Percentiles rank a stretch among this genome's conserved stretches.
Evolutionary conservation across 2,329 filamentous ascomycete genomes (phyloP).

Genomic region (Chrysoporthe austroafricana): DNA sequence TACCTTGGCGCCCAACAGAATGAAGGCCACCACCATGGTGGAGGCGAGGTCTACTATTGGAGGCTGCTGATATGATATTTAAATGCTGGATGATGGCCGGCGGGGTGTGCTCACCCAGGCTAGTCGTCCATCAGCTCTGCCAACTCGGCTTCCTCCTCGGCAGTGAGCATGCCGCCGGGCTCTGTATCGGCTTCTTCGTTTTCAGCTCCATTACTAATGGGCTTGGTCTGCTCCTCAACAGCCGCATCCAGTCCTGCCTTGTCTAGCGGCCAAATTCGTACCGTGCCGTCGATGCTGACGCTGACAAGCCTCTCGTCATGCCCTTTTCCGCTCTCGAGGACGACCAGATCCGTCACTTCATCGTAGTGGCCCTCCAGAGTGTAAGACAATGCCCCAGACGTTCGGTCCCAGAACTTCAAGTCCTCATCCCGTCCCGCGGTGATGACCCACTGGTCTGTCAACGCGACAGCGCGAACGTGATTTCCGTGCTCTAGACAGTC

Average conservation of each 20-base stretch:
- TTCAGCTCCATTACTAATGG: constrained; percentile 54
- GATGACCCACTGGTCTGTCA: constrained; percentile 77
- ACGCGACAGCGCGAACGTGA: constrained; percentile 82
- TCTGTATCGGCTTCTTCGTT: constrained; percentile 50
- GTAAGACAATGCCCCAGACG: constrained; percentile 74
- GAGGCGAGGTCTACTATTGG: constrained; percentile 1
- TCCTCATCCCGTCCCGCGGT: constrained; percentile 92
- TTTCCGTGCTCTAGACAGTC: constrained; percentile 80
- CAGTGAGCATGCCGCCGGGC: constrained; percentile 65
- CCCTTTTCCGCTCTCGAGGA: constrained; percentile 53
- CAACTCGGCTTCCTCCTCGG: constrained; percentile 88
- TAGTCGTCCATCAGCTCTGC: constrained; percentile 88
- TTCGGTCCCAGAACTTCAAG: constrained; percentile 83
- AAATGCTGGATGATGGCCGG: neutral
- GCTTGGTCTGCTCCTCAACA: constrained; percentile 54
- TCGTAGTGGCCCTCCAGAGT: constrained; percentile 85
- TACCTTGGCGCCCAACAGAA: neutral
- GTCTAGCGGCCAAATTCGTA: constrained; percentile 80
- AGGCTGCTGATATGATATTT: neutral
- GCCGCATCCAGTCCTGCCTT: constrained; percentile 59
- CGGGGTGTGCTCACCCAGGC: constrained; percentile 31
- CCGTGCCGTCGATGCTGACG: constrained; percentile 86
- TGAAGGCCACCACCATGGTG: neutral
- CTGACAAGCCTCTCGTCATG: constrained; percentile 66
- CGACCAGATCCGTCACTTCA: constrained; percentile 80